These are phyloP conservation scores for Raphanus sativus DNA, from an alignment of 345 rosid genomes.

Conservation along the genomic window DNA sequence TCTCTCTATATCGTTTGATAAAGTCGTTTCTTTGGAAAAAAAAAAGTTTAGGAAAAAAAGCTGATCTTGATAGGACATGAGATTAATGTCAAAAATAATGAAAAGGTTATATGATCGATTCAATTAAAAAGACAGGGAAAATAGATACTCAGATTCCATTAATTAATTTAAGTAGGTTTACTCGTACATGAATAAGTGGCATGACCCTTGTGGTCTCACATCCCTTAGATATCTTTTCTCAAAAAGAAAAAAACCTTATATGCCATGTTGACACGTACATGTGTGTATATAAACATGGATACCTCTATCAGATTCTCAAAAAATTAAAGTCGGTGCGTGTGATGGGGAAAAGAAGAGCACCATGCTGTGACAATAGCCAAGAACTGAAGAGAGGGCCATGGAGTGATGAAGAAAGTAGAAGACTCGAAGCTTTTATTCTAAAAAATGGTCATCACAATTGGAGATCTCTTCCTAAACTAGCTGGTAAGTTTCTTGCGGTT, in stretches of 20 bases:
- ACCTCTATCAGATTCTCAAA: slow-evolving; percentile 6
- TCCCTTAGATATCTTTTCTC: not conserved
- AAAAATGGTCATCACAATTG: slow-evolving; percentile 33
- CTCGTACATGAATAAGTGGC: slow-evolving; percentile 20
- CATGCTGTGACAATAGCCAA: slow-evolving; percentile 34
- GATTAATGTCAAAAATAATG: not conserved
- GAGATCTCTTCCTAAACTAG: slow-evolving; percentile 37
- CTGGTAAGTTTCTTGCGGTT: slow-evolving; percentile 13
- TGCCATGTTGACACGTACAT: slow-evolving; percentile 15
- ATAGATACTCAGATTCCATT: slow-evolving; percentile 5
- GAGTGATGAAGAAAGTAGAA: slow-evolving; percentile 37
- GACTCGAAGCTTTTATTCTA: slow-evolving; percentile 15
- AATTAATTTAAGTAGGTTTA: slow-evolving; percentile 4
- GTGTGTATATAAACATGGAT: slow-evolving; percentile 3
- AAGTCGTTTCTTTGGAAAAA: too few species aligned
- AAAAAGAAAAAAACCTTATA: not conserved
- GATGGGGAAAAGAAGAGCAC: slow-evolving; percentile 29
- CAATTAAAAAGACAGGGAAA: too few species aligned
- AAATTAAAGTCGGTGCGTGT: not conserved
- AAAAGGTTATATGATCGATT: not conserved
- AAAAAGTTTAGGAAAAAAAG: not conserved
- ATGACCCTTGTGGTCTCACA: slow-evolving; percentile 32
- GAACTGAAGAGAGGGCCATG: slow-evolving; percentile 31
- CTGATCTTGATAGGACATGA: not conserved
- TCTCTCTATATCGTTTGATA: not conserved